These are phyloP conservation scores for Parietaria judaica DNA, from an alignment of 306 rosid species.

Conservation along the genomic window DNA sequence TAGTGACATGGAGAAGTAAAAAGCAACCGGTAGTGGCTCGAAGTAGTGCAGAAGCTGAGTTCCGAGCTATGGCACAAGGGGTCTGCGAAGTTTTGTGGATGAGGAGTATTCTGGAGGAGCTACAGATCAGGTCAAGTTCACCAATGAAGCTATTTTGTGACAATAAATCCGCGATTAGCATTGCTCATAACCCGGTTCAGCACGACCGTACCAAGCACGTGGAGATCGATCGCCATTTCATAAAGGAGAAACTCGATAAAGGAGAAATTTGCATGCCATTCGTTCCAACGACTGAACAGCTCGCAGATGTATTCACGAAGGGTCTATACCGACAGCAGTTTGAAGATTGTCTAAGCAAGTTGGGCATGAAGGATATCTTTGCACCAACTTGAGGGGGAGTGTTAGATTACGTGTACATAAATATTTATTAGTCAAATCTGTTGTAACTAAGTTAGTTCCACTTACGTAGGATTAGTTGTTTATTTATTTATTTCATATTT, in stretches of 20 bases:
- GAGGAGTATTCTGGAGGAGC: not conserved
- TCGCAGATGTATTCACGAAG: not conserved
- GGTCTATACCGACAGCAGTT: not conserved
- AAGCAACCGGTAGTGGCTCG: not conserved
- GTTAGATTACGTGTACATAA: not conserved
- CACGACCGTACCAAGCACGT: not conserved
- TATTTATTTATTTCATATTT: no score
- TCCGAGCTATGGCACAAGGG: not conserved
- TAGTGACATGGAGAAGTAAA: not conserved
- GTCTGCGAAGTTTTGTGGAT: not conserved
- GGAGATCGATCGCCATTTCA: not conserved
- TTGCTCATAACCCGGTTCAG: not conserved
- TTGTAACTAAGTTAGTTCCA: no score
- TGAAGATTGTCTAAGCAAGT: not conserved
- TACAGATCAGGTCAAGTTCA: not conserved
- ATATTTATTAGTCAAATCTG: no score
- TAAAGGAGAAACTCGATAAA: not conserved
- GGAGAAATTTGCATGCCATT: not conserved
- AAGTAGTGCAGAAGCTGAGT: not conserved
- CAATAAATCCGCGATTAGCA: not conserved
- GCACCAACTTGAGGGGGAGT: conserved; percentile 7
- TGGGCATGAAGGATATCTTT: not conserved
- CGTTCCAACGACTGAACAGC: not conserved
- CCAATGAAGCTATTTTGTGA: not conserved
- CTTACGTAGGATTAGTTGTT: no score